Percentiles rank a stretch among this genome's conserved stretches.
Evolutionary conservation across 805 yeast species (phyloP).

Genomic region (Cyberlindnera galapagoensis): DNA sequence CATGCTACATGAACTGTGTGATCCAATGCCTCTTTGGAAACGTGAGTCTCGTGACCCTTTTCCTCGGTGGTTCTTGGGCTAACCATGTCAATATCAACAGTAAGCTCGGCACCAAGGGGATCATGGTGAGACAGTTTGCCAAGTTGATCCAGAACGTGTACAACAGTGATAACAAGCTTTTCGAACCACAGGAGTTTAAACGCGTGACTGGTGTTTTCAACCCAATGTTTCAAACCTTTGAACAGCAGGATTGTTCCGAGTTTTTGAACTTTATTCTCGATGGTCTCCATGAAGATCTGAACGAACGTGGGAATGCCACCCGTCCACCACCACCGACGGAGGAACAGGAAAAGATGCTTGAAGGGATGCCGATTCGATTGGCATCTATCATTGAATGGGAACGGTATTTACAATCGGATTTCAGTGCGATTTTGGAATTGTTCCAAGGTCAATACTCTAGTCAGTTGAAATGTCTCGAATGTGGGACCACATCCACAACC

Average conservation of each 20-base stretch:
- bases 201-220: constrained; percentile 62
- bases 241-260: constrained; percentile 85
- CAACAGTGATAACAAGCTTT: constrained; percentile 38
- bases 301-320: constrained; percentile 52
- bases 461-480: constrained; percentile 64
- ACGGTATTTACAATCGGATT: constrained; percentile 69
- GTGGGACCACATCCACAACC: constrained; percentile 76
- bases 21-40: constrained; percentile 83
- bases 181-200: constrained; percentile 59
- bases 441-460: constrained; percentile 89
- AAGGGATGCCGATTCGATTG: constrained; percentile 62
- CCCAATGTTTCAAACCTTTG: constrained; percentile 52
- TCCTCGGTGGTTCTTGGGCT: constrained; percentile 53
- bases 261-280: constrained; percentile 71
- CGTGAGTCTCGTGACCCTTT: constrained; percentile 54
- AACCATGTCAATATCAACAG: constrained; percentile 68
- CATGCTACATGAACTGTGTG: constrained; percentile 89
- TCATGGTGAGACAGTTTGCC: constrained; percentile 63
- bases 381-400: constrained; percentile 94
- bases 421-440: constrained; percentile 70
- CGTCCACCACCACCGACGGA: constrained; percentile 54
- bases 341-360: constrained; percentile 69
- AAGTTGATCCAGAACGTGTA: constrained; percentile 50
- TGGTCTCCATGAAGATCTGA: constrained; percentile 77
- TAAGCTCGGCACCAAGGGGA: constrained; percentile 75